Base-by-base conservation (phyloP, 2,329 filamentous ascomycete genomes). In the Dactylellina haptotyla region DNA sequence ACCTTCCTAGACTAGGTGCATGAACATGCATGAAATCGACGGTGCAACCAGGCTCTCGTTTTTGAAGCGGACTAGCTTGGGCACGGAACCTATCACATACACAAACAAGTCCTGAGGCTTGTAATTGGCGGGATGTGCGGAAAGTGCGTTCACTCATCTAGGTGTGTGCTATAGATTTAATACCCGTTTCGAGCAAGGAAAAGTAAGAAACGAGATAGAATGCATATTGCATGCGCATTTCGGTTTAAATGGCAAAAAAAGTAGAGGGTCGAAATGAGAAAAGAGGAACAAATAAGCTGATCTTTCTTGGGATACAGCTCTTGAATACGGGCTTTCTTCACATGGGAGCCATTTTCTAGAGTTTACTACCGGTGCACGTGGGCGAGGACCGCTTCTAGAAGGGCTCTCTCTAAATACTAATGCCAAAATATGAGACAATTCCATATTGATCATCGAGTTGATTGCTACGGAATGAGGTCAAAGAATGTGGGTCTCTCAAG, bases 391-490 rank as follows among this genome's bases (percentile, higher is more conserved):
- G 39, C 50, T 65, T 65, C 61, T 57, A 56, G 48, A 65, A 65
- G 50, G 50, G 34, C 57, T 39, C 50, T 26, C n/a, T 30, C 20
- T 18, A 39, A 45, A 43, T 25, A 20, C 51, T 48, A 51, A 64
- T 64, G 58, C 66, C 23, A 64, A 62, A n/a, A n/a, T n/a, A 71
- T 59, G 66, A 71, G 58, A 71, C 53, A 64, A 71, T 71, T 71
- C 50, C 58, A 51, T 50, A 51, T 32, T 34, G 43, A 12, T 53
- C 28, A 20, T 53, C 16, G 50, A 32, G 50, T 25, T 39, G 45
- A 50, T 63, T 48, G 46, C 18, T 37, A 30, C 25, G 50, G 50
- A 54, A 54, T 43, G 46, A 46, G 48, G 48, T 34, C 48, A 45
- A 39, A 9, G 34, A 51, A 58, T 66, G 62, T 66, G 62, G 51